phyloP scores from a whole-genome alignment of 2,329 filamentous ascomycete genomes.

The Helicocarpus griseus region DNA sequence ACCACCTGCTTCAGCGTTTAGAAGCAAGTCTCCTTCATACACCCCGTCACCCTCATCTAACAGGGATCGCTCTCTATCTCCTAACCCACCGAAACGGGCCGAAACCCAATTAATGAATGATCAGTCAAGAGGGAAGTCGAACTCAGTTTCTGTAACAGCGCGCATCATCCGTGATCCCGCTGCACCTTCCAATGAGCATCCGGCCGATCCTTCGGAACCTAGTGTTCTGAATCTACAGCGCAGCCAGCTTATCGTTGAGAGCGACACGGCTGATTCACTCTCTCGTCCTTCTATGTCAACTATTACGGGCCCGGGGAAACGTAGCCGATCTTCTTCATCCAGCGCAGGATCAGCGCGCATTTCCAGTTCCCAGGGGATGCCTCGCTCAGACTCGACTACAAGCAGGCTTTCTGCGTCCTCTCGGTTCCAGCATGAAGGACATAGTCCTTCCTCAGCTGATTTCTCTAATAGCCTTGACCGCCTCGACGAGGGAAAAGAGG shows the following conservation, averaged over 20 bases:
- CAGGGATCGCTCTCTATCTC: constrained; percentile 15
- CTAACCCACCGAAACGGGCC: constrained; percentile 22
- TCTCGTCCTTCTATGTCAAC: constrained; percentile 15
- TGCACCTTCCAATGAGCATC: constrained; percentile 32
- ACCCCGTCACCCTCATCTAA: constrained; percentile 18
- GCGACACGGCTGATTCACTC: constrained; percentile 42
- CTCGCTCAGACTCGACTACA: constrained; percentile 28
- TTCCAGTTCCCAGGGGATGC: constrained; percentile 28
- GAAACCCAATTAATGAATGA: constrained; percentile 20
- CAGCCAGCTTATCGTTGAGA: constrained; percentile 54
- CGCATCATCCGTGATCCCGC: constrained; percentile 60
- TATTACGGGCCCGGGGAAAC: constrained; percentile 21
- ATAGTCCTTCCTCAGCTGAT: constrained; percentile 25
- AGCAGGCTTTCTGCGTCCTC: constrained; percentile 32
- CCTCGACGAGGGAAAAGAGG: constrained; percentile 33
- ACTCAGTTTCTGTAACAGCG: constrained; percentile 82
- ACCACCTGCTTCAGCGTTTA: constrained; percentile 15
- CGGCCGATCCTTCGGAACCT: constrained; percentile 20
- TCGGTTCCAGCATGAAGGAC: constrained; percentile 27
- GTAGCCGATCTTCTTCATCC: constrained; percentile 32
- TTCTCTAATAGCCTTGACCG: constrained; percentile 19
- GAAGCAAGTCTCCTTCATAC: constrained; percentile 20
- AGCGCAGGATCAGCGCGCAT: constrained; percentile 26
- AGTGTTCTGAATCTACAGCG: constrained; percentile 39
- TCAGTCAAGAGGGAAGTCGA: constrained; percentile 27